These are phyloP conservation scores for Yarrowia bubula DNA, from an alignment of 805 yeast genomes.

Conservation along the genomic window DNA sequence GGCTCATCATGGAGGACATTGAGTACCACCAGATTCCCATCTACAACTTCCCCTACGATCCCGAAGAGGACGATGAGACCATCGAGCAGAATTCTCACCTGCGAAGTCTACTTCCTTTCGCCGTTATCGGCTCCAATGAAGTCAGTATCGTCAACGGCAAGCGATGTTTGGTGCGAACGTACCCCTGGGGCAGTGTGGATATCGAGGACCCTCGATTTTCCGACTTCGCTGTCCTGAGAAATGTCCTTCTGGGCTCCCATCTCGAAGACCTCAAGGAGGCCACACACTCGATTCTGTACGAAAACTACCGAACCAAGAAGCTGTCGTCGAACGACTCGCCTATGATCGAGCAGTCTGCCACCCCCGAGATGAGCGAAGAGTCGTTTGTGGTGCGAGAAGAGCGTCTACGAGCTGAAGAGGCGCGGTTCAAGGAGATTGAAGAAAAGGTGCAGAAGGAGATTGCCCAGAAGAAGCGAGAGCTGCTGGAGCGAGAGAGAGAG, in stretches of 20 bases:
- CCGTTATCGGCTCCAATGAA: slow-evolving; percentile 45
- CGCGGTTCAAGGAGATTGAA: slow-evolving; percentile 41
- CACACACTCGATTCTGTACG: slow-evolving; percentile 73
- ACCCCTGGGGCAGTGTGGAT: slow-evolving; percentile 61
- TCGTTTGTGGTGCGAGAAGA: slow-evolving; percentile 43
- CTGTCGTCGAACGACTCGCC: slow-evolving; percentile 43
- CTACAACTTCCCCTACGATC: slow-evolving; percentile 71
- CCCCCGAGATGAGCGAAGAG: slow-evolving; percentile 43
- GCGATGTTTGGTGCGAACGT: slow-evolving; percentile 44
- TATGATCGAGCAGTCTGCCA: slow-evolving; percentile 32
- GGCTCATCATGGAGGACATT: slow-evolving; percentile 55
- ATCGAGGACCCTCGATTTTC: slow-evolving; percentile 40
- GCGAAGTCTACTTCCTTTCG: slow-evolving; percentile 55
- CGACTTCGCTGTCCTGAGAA: slow-evolving; percentile 47
- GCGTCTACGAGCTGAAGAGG: slow-evolving; percentile 43
- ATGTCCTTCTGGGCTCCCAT: slow-evolving; percentile 71
- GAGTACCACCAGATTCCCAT: slow-evolving; percentile 57
- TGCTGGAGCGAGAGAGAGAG: slow-evolving; percentile 43
- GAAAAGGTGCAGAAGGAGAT: slow-evolving; percentile 42
- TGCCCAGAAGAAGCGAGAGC: slow-evolving; percentile 40
- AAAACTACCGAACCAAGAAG: slow-evolving; percentile 73
- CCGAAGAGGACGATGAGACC: slow-evolving; percentile 48
- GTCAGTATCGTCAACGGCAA: background rate
- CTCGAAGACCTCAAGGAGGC: slow-evolving; percentile 76
- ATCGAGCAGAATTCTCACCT: slow-evolving; percentile 41